Evolutionary conservation across 169 alveolate genomes (phyloP).

Genomic region (Babesia divergens): DNA sequence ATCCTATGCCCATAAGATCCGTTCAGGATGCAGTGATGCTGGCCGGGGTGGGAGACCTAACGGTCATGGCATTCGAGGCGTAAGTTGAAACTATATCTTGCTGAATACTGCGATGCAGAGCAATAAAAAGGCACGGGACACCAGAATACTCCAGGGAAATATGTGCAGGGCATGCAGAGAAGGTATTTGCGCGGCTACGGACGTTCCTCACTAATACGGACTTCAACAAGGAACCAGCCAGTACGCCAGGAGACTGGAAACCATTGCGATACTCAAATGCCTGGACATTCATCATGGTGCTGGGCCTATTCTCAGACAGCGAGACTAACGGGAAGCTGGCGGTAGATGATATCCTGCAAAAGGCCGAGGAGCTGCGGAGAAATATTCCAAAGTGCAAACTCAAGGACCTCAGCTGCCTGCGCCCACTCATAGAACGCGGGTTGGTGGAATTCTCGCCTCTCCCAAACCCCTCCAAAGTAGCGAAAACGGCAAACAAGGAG

Average conservation of each 20-base stretch:
- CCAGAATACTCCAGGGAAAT: not conserved
- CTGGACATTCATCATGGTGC: slow-evolving; percentile 54
- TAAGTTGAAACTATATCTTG: not conserved
- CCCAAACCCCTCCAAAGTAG: not conserved
- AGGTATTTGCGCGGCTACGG: slow-evolving; percentile 14
- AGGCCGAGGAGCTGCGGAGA: slow-evolving; percentile 10
- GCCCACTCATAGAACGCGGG: not conserved
- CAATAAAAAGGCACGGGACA: not conserved
- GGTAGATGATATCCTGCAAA: not conserved
- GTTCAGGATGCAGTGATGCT: slow-evolving; percentile 56
- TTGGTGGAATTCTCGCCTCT: slow-evolving; percentile 17
- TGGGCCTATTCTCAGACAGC: slow-evolving; percentile 35
- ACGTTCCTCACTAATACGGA: slow-evolving; percentile 17
- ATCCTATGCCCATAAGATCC: slow-evolving; percentile 69
- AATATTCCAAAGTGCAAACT: slow-evolving; percentile 41
- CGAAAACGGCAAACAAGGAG: not conserved
- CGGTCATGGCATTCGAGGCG: slow-evolving; percentile 21
- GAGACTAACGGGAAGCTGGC: slow-evolving; percentile 1
- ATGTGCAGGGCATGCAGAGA: slow-evolving; percentile 12
- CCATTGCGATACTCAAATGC: slow-evolving; percentile 40
- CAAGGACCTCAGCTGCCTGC: slow-evolving; percentile 5
- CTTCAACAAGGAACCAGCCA: not conserved
- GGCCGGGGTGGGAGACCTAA: slow-evolving; percentile 68
- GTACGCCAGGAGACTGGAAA: not conserved
- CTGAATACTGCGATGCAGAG: not conserved